Conservation (phyloP, 2,329 filamentous ascomycete genomes). For the Aurifilum marmelostoma region DNA sequence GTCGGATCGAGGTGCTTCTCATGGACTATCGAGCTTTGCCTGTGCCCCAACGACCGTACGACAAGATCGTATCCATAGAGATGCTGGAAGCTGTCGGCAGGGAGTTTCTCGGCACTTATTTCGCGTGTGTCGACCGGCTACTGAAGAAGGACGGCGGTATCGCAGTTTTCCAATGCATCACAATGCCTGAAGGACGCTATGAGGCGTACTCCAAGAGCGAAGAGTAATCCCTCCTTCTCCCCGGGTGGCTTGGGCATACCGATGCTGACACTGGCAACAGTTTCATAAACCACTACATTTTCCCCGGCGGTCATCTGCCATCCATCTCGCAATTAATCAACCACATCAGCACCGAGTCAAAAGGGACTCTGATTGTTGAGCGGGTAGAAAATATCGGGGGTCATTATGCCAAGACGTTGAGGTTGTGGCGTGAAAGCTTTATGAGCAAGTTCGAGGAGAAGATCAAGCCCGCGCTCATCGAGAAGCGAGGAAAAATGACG, state of each 20-base stretch:
- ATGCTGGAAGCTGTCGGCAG: slow-evolving; percentile 77
- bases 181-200: slow-evolving; percentile 72
- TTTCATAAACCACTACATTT: slow-evolving; percentile 78
- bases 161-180: slow-evolving; percentile 76
- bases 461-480: slow-evolving; percentile 63
- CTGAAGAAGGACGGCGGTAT: slow-evolving; percentile 69
- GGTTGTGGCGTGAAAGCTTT: slow-evolving; percentile 71
- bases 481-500: slow-evolving; percentile 61
- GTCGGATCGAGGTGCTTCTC: slow-evolving; percentile 66
- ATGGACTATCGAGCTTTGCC: slow-evolving; percentile 70
- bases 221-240: slow-evolving; percentile 47
- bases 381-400: slow-evolving; percentile 72
- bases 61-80: slow-evolving; percentile 76
- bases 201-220: slow-evolving; percentile 67
- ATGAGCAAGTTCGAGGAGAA: slow-evolving; percentile 61
- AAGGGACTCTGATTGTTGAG: slow-evolving; percentile 67
- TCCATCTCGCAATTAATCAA: slow-evolving; percentile 59
- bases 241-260: slow-evolving; percentile 18
- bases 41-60: slow-evolving; percentile 58
- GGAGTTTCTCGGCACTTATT: slow-evolving; percentile 70
- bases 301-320: slow-evolving; percentile 74
- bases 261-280: slow-evolving; percentile 35
- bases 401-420: slow-evolving; percentile 71
- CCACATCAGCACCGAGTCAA: slow-evolving; percentile 63
- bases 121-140: slow-evolving; percentile 63